Percentiles rank a stretch among this genome's conserved stretches.
phyloP scores from a whole-genome alignment of 495 filamentous ascomycete species.

The Pseudotulostoma volvatum region DNA sequence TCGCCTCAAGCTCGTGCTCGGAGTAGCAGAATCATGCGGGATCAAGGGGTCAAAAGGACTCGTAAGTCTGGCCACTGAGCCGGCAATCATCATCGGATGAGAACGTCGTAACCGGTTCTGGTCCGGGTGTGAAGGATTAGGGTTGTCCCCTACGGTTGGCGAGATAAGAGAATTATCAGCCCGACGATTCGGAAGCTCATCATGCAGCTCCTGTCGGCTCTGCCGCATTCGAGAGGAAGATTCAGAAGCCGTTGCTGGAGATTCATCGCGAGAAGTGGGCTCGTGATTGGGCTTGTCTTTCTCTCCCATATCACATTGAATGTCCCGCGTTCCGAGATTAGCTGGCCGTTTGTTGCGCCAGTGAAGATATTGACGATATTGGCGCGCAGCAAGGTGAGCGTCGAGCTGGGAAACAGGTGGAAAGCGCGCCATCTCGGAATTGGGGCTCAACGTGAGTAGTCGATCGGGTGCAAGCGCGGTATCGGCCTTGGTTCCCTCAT shows the following conservation, averaged over 20 bases:
- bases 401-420: conserved; percentile 31
- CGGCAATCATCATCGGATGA: conserved; percentile 9
- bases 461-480: conserved; percentile 2
- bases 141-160: not conserved
- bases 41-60: conserved; percentile 12
- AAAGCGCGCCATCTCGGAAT: conserved; percentile 20
- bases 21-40: not conserved
- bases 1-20: conserved; percentile 8
- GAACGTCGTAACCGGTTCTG: conserved; percentile 11
- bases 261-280: not conserved
- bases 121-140: not conserved
- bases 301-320: not conserved
- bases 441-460: conserved; percentile 10
- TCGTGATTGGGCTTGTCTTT: not conserved
- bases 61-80: conserved; percentile 6
- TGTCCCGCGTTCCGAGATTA: not conserved
- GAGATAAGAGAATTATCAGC: not conserved
- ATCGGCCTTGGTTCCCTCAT: conserved; percentile 1
- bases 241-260: not conserved
- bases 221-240: not conserved
- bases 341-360: too few relatives aligned
- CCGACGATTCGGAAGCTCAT: not conserved
- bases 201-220: not conserved
- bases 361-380: conserved; percentile 5
- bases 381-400: conserved; percentile 21